Percentiles rank a stretch among this genome's conserved stretches.
Conservation (phyloP, 2,329 filamentous ascomycete genomes). For the Penicillium sp. region DNA sequence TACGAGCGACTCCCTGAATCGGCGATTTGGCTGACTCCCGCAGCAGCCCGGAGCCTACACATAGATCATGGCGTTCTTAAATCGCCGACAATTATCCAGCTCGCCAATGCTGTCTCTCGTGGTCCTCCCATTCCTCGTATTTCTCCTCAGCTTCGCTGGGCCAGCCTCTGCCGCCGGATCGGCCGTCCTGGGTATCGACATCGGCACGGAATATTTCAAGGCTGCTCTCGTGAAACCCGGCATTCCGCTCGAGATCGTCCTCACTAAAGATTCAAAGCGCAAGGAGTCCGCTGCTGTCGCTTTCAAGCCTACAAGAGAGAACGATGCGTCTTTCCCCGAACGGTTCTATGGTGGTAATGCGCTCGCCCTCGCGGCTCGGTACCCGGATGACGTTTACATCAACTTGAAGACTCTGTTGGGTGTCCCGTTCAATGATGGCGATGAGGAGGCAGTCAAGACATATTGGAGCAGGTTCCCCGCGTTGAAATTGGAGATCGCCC, state of each 20-base stretch:
- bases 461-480: slow-evolving; percentile 77
- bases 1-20: background rate
- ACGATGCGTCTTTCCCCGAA: slow-evolving; percentile 72
- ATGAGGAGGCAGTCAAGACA: slow-evolving; percentile 57
- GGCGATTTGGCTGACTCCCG: slow-evolving; percentile 10
- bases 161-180: slow-evolving; percentile 61
- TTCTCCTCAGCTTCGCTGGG: slow-evolving; percentile 54
- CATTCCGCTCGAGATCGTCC: slow-evolving; percentile 93
- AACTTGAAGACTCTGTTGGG: slow-evolving; percentile 93
- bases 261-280: slow-evolving; percentile 95
- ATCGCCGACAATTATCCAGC: slow-evolving; percentile 28
- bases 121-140: slow-evolving; percentile 51
- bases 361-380: slow-evolving; percentile 78
- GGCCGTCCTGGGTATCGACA: slow-evolving; percentile 85
- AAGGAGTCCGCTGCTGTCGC: slow-evolving; percentile 90
- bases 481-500: slow-evolving; percentile 60
- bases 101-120: slow-evolving; percentile 43
- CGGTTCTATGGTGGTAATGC: slow-evolving; percentile 90
- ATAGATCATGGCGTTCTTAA: slow-evolving; percentile 33
- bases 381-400: slow-evolving; percentile 89
- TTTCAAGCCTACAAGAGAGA: slow-evolving; percentile 79
- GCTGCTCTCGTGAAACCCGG: slow-evolving; percentile 93
- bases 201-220: slow-evolving; percentile 97
- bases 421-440: slow-evolving; percentile 49
- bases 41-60: slow-evolving; percentile 24